Evolutionary conservation across 805 yeast species (phyloP), one percentile per base, ranked within the genome.

Genomic region (Cyberlindnera maritima): DNA sequence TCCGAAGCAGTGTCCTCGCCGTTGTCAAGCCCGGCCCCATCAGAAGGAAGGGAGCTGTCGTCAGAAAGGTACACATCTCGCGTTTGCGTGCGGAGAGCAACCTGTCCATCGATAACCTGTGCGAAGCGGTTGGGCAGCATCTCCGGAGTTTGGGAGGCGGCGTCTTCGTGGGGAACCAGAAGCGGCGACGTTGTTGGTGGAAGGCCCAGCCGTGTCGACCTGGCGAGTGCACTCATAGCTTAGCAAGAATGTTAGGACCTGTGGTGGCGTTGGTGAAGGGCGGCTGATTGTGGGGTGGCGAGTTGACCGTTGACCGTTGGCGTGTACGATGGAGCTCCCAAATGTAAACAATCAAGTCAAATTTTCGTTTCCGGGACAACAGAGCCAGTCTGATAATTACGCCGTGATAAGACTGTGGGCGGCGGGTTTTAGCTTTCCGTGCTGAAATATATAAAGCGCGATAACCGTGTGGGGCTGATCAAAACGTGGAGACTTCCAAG

Each of bases 311-410:
- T 21, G 25, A 6, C n/a, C n/a, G n/a, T n/a, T n/a, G n/a, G n/a
- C n/a, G n/a, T n/a, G n/a, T n/a, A n/a, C n/a, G n/a, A 21, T 21
- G 25, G 9, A 21, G 25, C 25, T 6, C 9, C 25, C 29, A 43
- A 43, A 43, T 36, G 46, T 43, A 43, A 43, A 43, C 46, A 43
- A 42, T 7, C 2, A n/a, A 13, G 37, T 11, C 44, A 45, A 40
- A 40, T 45, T 45, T 44, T 44, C 48, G 49, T 46, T 41, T 41
- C 49, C 49, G 19, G 26, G 49, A 46, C 49, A 46, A 46, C 49
- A 15, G 36, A 14, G 3, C 13, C 11, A 39, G 32, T 26, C 47
- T 39, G 39, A 26, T n/a, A 35, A 3, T 17, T 44, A 44, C 43
- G 32, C 43, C 3, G 31, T 2, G 47, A 39, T 39, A 39, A 38